These are phyloP conservation scores for Cryptococcus wingfieldii DNA, from an alignment of 1,284 basidiomycete species.

Conservation along the genomic window DNA sequence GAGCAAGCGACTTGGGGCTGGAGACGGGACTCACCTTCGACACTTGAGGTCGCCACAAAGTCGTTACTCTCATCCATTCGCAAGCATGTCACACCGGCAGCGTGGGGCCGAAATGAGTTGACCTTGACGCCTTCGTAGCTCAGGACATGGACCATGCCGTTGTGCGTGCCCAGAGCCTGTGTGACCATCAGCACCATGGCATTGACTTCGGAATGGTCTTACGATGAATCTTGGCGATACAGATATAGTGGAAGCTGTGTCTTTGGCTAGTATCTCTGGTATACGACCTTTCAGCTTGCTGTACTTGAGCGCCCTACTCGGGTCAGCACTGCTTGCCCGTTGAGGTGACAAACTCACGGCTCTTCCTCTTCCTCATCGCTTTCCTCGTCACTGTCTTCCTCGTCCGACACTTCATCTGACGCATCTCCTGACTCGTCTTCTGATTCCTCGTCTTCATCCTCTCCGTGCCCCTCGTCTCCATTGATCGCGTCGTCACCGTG, in stretches of 20 bases:
- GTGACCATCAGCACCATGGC: not conserved
- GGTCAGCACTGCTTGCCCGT: not conserved
- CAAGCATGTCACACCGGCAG: conserved; percentile 83
- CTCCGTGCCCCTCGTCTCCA: conserved; percentile 56
- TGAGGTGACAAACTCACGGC: conserved; percentile 26
- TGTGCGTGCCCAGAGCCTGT: conserved; percentile 84
- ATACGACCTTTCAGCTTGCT: conserved; percentile 70
- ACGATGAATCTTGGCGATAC: conserved; percentile 74
- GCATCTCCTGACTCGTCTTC: conserved; percentile 22
- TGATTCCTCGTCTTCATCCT: conserved; percentile 25
- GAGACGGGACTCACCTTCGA: conserved; percentile 68
- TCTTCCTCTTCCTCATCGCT: conserved; percentile 46
- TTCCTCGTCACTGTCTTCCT: conserved; percentile 35
- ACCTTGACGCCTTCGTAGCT: conserved; percentile 74
- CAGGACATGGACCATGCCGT: conserved; percentile 83
- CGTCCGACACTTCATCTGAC: conserved; percentile 37
- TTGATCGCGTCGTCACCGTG: not conserved
- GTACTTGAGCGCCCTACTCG: conserved; percentile 71
- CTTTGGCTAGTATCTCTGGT: conserved; percentile 77
- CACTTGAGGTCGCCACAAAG: conserved; percentile 86
- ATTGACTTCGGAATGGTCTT: conserved; percentile 20
- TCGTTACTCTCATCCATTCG: conserved; percentile 79
- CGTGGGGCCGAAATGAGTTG: conserved; percentile 87
- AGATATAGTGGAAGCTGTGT: conserved; percentile 76
- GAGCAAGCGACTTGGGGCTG: conserved; percentile 28